phyloP scores from a whole-genome alignment of 805 yeast species.

The Cyberlindnera mycetangii region DNA sequence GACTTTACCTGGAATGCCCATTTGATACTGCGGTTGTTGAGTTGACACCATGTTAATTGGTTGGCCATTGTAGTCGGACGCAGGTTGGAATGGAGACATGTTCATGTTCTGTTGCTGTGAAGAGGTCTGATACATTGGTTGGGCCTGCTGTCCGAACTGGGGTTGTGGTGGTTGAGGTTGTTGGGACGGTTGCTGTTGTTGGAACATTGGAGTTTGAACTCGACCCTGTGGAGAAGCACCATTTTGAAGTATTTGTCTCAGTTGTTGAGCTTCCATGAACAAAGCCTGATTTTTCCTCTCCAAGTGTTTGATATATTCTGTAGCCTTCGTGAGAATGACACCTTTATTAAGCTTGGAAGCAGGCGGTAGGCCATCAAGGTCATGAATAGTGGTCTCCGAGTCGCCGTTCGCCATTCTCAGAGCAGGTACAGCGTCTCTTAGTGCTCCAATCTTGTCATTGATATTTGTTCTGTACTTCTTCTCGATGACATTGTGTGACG shows the following conservation, averaged over 20 bases:
- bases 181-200: conserved; percentile 19
- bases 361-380: conserved; percentile 72
- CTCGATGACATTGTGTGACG: conserved; percentile 77
- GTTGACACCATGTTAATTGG: conserved; percentile 25
- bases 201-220: conserved; percentile 3
- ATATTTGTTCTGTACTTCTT: conserved; percentile 78
- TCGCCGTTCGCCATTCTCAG: conserved; percentile 60
- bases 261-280: conserved; percentile 48
- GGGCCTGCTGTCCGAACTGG: conserved; percentile 8
- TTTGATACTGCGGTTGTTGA: conserved; percentile 22
- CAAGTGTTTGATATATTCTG: conserved; percentile 74
- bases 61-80: conserved; percentile 24
- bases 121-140: conserved; percentile 9
- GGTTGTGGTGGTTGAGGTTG: conserved; percentile 12
- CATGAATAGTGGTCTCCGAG: conserved; percentile 40
- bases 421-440: conserved; percentile 77
- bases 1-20: conserved; percentile 34
- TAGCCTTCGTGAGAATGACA: conserved; percentile 70
- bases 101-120: conserved; percentile 4
- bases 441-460: conserved; percentile 63
- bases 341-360: conserved; percentile 77
- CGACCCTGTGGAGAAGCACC: conserved; percentile 9
- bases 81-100: conserved; percentile 25
- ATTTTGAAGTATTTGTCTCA: conserved; percentile 29
- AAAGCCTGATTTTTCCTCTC: conserved; percentile 44